Conservation (phyloP, 768 basidiomycete species). For the Psilocybe cubensis region DNA sequence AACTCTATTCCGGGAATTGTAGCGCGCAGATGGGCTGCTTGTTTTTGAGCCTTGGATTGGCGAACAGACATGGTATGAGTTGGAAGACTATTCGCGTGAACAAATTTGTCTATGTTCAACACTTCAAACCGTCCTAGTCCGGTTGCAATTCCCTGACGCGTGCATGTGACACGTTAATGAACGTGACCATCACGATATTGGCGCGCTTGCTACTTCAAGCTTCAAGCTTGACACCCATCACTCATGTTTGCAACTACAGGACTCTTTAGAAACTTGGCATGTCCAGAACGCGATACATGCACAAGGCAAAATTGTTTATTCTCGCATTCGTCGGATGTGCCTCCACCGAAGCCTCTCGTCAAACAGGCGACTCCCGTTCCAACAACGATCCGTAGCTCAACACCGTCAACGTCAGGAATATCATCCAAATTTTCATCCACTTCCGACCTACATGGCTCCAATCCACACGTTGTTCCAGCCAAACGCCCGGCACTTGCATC, state of each 20-base stretch:
- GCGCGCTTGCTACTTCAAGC: not conserved
- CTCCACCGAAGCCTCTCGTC: constrained; percentile 35
- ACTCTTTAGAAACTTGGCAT: constrained; percentile 60
- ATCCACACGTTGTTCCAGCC: constrained; percentile 41
- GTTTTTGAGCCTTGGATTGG: constrained; percentile 11
- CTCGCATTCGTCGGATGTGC: constrained; percentile 54
- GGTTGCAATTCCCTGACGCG: not conserved
- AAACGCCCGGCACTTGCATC: constrained; percentile 51
- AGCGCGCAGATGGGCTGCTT: constrained; percentile 9
- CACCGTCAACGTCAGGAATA: constrained; percentile 4
- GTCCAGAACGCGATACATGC: constrained; percentile 60
- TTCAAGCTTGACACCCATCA: not conserved
- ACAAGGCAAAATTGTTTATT: constrained; percentile 61
- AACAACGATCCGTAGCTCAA: not conserved
- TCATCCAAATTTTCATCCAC: constrained; percentile 6
- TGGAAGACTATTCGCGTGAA: not conserved
- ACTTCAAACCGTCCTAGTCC: not conserved
- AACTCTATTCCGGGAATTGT: constrained; percentile 16
- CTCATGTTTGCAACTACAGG: constrained; percentile 67
- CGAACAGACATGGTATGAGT: constrained; percentile 9
- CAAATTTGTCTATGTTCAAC: not conserved
- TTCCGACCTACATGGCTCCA: constrained; percentile 15
- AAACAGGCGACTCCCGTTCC: constrained; percentile 22
- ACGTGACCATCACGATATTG: constrained; percentile 11
- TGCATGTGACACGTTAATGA: constrained; percentile 3